Percentiles rank a stretch among this genome's conserved stretches.
Conservation (phyloP, 495 filamentous ascomycete species). For the Hypoxylon lienhwacheense region DNA sequence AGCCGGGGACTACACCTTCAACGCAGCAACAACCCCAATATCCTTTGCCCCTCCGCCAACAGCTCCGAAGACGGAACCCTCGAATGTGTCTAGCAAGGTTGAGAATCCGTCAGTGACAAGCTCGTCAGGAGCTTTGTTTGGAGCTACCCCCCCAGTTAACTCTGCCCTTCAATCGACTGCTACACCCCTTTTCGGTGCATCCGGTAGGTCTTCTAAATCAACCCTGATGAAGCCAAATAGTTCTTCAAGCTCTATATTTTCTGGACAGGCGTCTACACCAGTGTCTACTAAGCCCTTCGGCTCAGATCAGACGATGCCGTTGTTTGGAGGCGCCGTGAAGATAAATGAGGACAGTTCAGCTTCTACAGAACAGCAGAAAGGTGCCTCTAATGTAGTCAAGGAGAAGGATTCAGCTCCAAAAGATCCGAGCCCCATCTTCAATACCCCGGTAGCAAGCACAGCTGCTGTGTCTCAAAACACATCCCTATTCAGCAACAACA, state of each 20-base stretch:
- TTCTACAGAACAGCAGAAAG: conserved; percentile 32
- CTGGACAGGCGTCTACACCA: conserved; percentile 18
- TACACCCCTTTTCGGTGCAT: conserved; percentile 20
- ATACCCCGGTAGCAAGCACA: conserved; percentile 23
- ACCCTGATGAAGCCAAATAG: conserved; percentile 6
- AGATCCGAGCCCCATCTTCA: conserved; percentile 33
- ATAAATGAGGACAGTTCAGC: conserved; percentile 31
- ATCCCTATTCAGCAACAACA: conserved; percentile 15
- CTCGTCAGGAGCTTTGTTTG: conserved; percentile 22
- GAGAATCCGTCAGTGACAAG: conserved; percentile 7
- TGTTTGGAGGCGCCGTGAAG: conserved; percentile 37
- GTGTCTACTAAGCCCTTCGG: conserved; percentile 14
- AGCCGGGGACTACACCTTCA: conserved; percentile 41
- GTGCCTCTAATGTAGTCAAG: conserved; percentile 16
- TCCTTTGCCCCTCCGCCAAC: conserved; percentile 24
- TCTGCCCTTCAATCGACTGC: conserved; percentile 13
- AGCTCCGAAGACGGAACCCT: not conserved
- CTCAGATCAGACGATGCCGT: conserved; percentile 23
- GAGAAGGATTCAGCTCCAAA: conserved; percentile 24
- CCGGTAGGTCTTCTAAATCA: conserved; percentile 7
- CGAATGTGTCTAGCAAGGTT: conserved; percentile 8
- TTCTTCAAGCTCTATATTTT: conserved; percentile 17
- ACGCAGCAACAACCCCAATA: conserved; percentile 37
- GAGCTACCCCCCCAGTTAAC: conserved; percentile 9
- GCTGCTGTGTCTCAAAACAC: conserved; percentile 6